Evolutionary conservation across 345 rosid species (phyloP), one percentile per base, ranked within the genome.

Genomic region (Nasturtium officinale): DNA sequence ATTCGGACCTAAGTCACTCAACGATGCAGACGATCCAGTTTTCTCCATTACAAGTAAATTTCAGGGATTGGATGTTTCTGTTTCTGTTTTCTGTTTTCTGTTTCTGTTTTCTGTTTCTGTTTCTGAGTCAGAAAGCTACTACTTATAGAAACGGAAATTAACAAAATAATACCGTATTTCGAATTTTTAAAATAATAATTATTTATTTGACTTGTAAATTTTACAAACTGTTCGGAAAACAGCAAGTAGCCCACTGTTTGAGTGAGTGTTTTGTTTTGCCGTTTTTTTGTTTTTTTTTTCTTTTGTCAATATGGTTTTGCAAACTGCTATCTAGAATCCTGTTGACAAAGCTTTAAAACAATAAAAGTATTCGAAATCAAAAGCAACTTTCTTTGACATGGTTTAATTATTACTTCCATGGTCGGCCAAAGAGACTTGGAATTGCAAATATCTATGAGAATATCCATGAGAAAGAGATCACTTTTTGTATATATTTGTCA

Each of bases 1-100:
- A 5, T 69, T 86, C 0, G 96, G 92, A 50, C 97, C 97, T 9
- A 68, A 45, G 26, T 62, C 9, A 84, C 5, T 15, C 52, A 61
- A 61, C 0, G 90, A 77, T 7, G 96, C 77, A 35, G 69, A 40
- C 29, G 98, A 87, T 59, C 73, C 37, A 9, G 65, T 81, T 61
- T 85, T 84, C 33, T 89, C 82, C 95, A 94, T 94, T 68, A 15
- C 62, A 17, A 9, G 18, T 29, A 18, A 21, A 3, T 8, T 53
- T 53, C 12, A 1, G 50, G 63, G 12, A 18, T 56, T 67, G 11
- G 67, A 28, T 50, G 33, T 3, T 56, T 35, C 17, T 66, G 75
- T 51, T 9, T 54, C 42, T 38, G 42, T 26, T 1, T 26, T 26
- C 28, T 26, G 28, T 2, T 0, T 0, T 26, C 25, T 23, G 28